Evolutionary conservation across 257 asterid species (phyloP), one percentile per base, ranked within the genome.

Genomic region (Verbascum thapsus): DNA sequence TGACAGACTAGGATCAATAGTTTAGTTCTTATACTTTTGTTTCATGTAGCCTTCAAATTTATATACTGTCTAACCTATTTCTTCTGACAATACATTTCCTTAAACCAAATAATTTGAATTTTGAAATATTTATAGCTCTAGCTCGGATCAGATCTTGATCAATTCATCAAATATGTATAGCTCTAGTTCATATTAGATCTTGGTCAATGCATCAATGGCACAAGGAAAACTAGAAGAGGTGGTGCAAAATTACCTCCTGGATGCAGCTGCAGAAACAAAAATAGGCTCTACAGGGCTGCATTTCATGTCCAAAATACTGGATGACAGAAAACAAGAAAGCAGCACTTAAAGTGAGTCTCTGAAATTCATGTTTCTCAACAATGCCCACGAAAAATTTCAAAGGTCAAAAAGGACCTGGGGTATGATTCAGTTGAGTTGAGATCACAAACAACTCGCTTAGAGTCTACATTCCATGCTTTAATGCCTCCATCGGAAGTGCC

Each of bases 261-360:
- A 87, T 70, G 99, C 96, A 43, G 97, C 94, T 13, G 99, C 99
- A 70, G 97, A 80, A 60, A 90, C 97, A 80, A 94, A 94, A 70
- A 94, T 82, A 63, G 99, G 99, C 69, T 94, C 99, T 66, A 89
- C 97, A 10, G 99, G 97, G 78, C 99, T 94, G 86, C 96, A 94
- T 76, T 94, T 94, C 80, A 94, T 77, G 84, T 89, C 99, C 87
- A 94, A 72, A 58, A 94, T 84, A 72, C 99, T 94, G 88, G 75
- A 76, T 43, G 45, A 63, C 18, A 72, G 69, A 59, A 80, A 64
- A 56, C 30, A 69, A 7, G 52, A 41, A 48, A 56, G 20, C 16
- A 42, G 42, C 5, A 34, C 47, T 13, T 37, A 51, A 68, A 48
- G 57, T 45, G 58, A 74, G 72, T 68, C 49, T 38, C 19, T 0